phyloP scores from a whole-genome alignment of 352 stramenopile genomes.

The Phytophthora pseudosyringae region DNA sequence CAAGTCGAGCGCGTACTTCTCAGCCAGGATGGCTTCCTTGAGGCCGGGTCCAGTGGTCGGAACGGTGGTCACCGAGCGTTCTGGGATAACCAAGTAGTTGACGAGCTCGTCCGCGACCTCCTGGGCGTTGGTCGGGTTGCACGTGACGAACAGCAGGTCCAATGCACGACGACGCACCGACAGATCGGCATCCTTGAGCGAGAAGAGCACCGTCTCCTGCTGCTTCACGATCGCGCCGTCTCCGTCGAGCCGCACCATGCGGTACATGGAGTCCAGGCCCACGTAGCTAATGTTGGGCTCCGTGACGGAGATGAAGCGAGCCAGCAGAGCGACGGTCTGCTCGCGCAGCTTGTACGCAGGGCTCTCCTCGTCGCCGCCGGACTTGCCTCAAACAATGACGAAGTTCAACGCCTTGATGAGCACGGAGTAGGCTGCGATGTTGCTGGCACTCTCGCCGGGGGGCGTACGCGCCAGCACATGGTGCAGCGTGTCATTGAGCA shows the following conservation, averaged over 20 bases:
- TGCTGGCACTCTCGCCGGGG: slow-evolving; percentile 89
- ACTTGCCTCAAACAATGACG: slow-evolving; percentile 94
- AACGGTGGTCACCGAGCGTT: slow-evolving; percentile 68
- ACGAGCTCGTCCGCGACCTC: slow-evolving; percentile 97
- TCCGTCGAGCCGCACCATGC: slow-evolving; percentile 91
- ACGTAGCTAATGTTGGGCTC: slow-evolving; percentile 98
- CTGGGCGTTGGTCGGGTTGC: slow-evolving; percentile 95
- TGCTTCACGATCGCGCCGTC: slow-evolving; percentile 91
- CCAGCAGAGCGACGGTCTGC: slow-evolving; percentile 93
- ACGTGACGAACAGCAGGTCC: slow-evolving; percentile 98
- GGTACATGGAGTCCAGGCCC: slow-evolving; percentile 96
- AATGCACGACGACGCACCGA: slow-evolving; percentile 95
- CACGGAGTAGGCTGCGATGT: slow-evolving; percentile 96
- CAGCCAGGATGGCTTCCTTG: slow-evolving; percentile 99
- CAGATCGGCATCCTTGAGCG: slow-evolving; percentile 97
- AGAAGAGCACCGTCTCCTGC: slow-evolving; percentile 96
- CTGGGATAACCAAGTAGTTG: slow-evolving; percentile 93
- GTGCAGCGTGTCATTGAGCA: slow-evolving; percentile 92
- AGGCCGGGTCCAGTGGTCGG: slow-evolving; percentile 64
- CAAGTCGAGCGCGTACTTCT: slow-evolving; percentile 97
- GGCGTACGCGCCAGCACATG: slow-evolving; percentile 93
- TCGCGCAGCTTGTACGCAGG: slow-evolving; percentile 87
- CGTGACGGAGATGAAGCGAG: slow-evolving; percentile 97
- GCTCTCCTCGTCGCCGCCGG: slow-evolving; percentile 39
- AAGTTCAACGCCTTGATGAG: slow-evolving; percentile 98